These are phyloP conservation scores for Thelephora ganbajun DNA, from an alignment of 768 basidiomycete genomes.

Conservation along the genomic window DNA sequence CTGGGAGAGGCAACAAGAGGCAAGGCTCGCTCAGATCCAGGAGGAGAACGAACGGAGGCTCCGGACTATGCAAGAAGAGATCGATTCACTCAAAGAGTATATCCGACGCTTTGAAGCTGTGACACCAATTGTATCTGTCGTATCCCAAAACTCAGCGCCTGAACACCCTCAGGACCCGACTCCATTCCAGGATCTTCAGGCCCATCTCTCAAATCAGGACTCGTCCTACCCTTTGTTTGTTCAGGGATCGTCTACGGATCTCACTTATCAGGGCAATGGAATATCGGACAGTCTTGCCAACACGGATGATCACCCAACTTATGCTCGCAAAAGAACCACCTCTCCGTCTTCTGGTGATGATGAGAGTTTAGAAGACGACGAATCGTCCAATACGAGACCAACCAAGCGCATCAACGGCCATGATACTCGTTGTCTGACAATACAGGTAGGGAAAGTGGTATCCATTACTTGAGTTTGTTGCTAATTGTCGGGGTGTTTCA, in stretches of 20 bases:
- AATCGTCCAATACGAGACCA: slow-evolving; percentile 19
- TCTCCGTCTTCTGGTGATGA: slow-evolving; percentile 9
- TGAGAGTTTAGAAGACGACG: slow-evolving; percentile 22
- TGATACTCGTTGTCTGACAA: slow-evolving; percentile 50
- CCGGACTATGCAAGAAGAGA: slow-evolving; percentile 38
- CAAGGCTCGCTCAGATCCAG: slow-evolving; percentile 36
- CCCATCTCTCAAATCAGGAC: neutral
- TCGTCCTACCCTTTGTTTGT: neutral
- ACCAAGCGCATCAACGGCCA: slow-evolving; percentile 42
- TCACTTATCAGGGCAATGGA: neutral
- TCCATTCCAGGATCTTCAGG: neutral
- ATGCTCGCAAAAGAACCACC: neutral
- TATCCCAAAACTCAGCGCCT: slow-evolving; percentile 1
- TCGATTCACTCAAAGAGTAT: slow-evolving; percentile 29
- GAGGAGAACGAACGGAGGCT: slow-evolving; percentile 47
- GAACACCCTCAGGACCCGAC: neutral
- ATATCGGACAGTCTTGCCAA: no score
- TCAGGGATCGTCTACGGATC: neutral
- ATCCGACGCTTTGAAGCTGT: slow-evolving; percentile 12
- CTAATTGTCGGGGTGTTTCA: neutral
- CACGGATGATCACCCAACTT: neutral
- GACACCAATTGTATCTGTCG: neutral
- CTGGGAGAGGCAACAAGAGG: slow-evolving; percentile 66
- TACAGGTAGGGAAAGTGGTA: slow-evolving; percentile 43
- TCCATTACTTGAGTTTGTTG: neutral